Conservation (phyloP, 140 eudicot species). For the Bidens hawaiensis region DNA sequence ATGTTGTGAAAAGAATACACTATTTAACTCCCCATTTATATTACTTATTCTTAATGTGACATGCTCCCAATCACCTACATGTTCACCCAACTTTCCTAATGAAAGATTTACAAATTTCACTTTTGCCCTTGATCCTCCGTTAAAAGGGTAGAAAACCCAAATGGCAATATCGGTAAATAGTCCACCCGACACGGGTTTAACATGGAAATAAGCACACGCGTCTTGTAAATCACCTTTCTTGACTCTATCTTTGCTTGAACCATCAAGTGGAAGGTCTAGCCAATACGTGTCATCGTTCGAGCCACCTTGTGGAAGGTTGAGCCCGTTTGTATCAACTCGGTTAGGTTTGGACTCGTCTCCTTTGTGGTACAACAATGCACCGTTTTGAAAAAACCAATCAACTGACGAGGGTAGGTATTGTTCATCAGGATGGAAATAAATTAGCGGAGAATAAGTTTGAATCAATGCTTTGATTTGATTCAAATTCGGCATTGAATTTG, state of each 20-base stretch:
- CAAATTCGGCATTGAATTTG: conserved; percentile 8
- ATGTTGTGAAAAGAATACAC: conserved; percentile 10
- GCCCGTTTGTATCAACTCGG: background rate
- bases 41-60: conserved; percentile 16
- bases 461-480: conserved; percentile 11
- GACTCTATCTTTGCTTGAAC: conserved; percentile 16
- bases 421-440: conserved; percentile 20
- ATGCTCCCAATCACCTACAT: conserved; percentile 37
- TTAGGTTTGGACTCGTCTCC: conserved; percentile 5
- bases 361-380: conserved; percentile 7
- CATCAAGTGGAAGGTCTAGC: conserved; percentile 2
- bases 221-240: conserved; percentile 12
- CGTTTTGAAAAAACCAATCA: conserved; percentile 10
- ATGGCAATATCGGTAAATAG: conserved; percentile 25
- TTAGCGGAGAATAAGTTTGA: conserved; percentile 11
- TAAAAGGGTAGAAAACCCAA: conserved; percentile 31
- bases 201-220: conserved; percentile 21
- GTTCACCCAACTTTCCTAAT: conserved; percentile 20
- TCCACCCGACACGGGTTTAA: conserved; percentile 13
- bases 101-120: conserved; percentile 1
- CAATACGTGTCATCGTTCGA: conserved; percentile 6
- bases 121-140: conserved; percentile 24
- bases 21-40: conserved; percentile 9
- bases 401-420: conserved; percentile 17
- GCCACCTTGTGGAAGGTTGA: conserved; percentile 8